These are phyloP conservation scores for Shiraia sp. DNA, from an alignment of 2,329 filamentous ascomycete genomes.

Conservation along the genomic window DNA sequence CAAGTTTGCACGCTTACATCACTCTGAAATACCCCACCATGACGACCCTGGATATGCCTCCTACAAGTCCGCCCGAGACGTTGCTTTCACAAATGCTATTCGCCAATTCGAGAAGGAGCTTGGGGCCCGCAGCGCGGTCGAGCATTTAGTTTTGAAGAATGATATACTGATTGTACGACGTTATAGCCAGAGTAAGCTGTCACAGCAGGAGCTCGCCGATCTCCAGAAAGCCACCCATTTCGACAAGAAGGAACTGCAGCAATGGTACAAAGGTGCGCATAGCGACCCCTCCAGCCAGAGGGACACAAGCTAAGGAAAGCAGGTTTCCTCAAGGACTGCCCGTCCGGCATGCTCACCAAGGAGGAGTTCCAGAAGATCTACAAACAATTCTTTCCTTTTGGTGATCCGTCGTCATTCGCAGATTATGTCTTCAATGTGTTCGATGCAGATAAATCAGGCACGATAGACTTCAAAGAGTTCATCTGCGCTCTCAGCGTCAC, in stretches of 20 bases:
- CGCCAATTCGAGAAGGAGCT: conserved; percentile 29
- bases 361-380: conserved; percentile 99
- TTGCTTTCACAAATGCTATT: conserved; percentile 32
- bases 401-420: conserved; percentile 94
- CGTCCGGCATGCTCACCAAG: conserved; percentile 94
- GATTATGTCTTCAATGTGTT: conserved; percentile 99
- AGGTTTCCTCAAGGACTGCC: conserved; percentile 99
- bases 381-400: conserved; percentile 98
- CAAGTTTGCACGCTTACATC: conserved; percentile 38
- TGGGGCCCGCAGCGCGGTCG: conserved; percentile 21
- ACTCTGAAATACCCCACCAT: conserved; percentile 22
- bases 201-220: conserved; percentile 91
- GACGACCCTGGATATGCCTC: conserved; percentile 28
- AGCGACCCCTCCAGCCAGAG: background rate
- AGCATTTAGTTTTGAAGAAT: conserved; percentile 27
- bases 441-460: conserved; percentile 94
- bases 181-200: conserved; percentile 93
- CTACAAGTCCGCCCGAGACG: conserved; percentile 26
- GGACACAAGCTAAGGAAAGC: conserved; percentile 21
- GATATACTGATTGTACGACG: conserved; percentile 39
- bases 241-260: conserved; percentile 98
- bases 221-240: conserved; percentile 97
- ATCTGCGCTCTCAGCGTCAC: conserved; percentile 98
- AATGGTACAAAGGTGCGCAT: conserved; percentile 96
- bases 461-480: conserved; percentile 99